Evolutionary conservation across 2,329 filamentous ascomycete species (phyloP).

Genomic region (Stagonosporopsis rhizophila): DNA sequence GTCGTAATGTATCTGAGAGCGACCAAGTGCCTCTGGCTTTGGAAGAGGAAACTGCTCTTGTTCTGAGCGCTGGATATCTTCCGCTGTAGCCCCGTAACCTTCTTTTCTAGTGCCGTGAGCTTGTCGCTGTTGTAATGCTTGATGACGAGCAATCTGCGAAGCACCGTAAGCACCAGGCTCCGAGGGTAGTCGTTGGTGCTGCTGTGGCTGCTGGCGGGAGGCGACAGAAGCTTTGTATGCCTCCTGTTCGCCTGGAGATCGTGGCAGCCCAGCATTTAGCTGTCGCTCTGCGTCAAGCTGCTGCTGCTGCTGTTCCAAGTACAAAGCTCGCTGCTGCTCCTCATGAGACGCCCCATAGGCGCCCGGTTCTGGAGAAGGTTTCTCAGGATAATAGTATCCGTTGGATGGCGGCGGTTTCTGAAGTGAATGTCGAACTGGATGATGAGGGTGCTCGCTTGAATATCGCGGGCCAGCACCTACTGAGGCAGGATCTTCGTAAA

Average conservation of each 20-base stretch:
- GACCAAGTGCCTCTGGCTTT: constrained; percentile 10
- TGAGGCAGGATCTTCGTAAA: constrained; percentile 10
- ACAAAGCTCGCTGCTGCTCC: constrained; percentile 19
- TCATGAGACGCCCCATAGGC: constrained; percentile 27
- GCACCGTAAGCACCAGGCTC: constrained; percentile 1
- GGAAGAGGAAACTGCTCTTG: constrained; percentile 9
- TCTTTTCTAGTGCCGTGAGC: not conserved
- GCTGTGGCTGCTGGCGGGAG: constrained; percentile 8
- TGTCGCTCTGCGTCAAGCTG: constrained; percentile 12
- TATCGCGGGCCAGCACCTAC: constrained; percentile 4
- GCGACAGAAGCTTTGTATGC: not conserved
- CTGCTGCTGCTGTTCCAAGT: constrained; percentile 17
- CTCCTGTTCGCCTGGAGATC: constrained; percentile 10
- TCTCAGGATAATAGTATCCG: constrained; percentile 38
- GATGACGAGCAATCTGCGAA: constrained; percentile 14
- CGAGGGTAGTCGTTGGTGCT: not conserved
- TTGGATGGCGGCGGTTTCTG: constrained; percentile 22
- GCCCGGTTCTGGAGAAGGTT: constrained; percentile 20
- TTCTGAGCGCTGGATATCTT: constrained; percentile 26
- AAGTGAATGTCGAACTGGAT: constrained; percentile 15
- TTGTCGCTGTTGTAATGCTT: constrained; percentile 12
- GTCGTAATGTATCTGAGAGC: constrained; percentile 16
- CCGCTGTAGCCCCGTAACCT: constrained; percentile 5
- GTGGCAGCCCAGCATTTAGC: not conserved
- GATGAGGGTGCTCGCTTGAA: constrained; percentile 15